phyloP scores from a whole-genome alignment of 2,329 filamentous ascomycete species.

The Zarea fungicola region DNA sequence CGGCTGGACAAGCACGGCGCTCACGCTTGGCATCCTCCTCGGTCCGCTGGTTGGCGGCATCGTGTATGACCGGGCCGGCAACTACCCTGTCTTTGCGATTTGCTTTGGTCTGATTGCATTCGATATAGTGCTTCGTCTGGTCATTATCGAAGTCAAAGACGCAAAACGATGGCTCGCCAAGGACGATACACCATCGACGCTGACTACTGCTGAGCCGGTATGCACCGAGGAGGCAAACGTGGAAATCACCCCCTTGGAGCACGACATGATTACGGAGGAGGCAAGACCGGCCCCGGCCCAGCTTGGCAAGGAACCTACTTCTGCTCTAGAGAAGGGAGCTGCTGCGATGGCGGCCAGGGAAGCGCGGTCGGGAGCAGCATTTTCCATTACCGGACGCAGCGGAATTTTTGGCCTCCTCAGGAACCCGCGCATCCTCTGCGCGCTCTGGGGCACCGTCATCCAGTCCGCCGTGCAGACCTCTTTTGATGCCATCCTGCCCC shows the following conservation, averaged over 20 bases:
- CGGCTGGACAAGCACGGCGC: slow-evolving; percentile 29
- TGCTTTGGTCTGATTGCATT: slow-evolving; percentile 30
- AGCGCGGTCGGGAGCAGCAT: not conserved
- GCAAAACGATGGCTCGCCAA: slow-evolving; percentile 24
- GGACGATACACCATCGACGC: slow-evolving; percentile 3
- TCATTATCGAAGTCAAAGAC: slow-evolving; percentile 28
- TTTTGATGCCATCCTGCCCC: slow-evolving; percentile 30
- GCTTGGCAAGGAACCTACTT: not conserved
- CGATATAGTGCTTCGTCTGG: slow-evolving; percentile 27
- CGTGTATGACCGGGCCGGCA: slow-evolving; percentile 28
- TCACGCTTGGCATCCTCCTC: slow-evolving; percentile 27
- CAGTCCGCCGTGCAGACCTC: slow-evolving; percentile 28
- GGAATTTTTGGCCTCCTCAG: slow-evolving; percentile 22
- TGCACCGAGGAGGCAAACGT: too few relatives aligned
- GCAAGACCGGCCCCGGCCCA: not conserved
- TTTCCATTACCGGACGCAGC: not conserved
- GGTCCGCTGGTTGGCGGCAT: slow-evolving; percentile 30
- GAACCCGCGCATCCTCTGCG: slow-evolving; percentile 28
- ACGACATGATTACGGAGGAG: not conserved
- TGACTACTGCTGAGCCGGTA: slow-evolving; percentile 4
- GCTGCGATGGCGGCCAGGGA: not conserved
- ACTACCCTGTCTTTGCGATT: slow-evolving; percentile 31
- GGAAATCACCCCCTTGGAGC: too few relatives aligned
- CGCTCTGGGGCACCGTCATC: slow-evolving; percentile 30
- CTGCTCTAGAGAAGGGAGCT: not conserved